Percentiles rank a stretch among this genome's conserved stretches.
Evolutionary conservation across 1,139 yeast species (phyloP).

Genomic region (Hanseniaspora sp.): DNA sequence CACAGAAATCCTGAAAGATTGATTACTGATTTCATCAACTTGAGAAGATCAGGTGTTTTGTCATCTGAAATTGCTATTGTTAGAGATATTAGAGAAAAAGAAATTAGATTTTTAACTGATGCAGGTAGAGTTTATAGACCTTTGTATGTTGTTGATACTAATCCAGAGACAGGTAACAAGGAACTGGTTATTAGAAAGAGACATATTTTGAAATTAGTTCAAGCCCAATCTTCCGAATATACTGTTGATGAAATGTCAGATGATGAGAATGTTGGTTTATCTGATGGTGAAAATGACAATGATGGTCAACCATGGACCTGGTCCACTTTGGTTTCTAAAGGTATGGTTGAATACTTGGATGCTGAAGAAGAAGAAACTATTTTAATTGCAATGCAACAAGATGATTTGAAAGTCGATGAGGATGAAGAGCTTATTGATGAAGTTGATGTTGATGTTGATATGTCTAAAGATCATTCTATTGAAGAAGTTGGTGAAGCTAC

Average conservation of each 20-base stretch:
- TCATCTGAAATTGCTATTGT: constrained; percentile 93
- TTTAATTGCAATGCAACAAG: constrained; percentile 98
- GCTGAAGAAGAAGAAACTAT: constrained; percentile 98
- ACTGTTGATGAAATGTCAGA: constrained; percentile 14
- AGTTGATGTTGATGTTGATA: constrained; percentile 88
- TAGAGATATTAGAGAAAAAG: constrained; percentile 93
- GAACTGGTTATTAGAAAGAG: constrained; percentile 76
- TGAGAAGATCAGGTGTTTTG: constrained; percentile 92
- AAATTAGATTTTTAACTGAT: constrained; percentile 89
- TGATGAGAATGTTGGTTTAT: constrained; percentile 42
- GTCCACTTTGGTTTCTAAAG: constrained; percentile 73
- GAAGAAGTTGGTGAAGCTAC: constrained; percentile 63
- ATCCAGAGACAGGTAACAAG: constrained; percentile 56
- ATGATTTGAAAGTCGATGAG: constrained; percentile 67
- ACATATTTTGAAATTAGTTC: constrained; percentile 61
- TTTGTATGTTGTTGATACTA: constrained; percentile 79
- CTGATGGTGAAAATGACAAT: constrained; percentile 30
- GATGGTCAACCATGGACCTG: constrained; percentile 42
- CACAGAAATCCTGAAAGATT: constrained; percentile 90
- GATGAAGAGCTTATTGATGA: constrained; percentile 34
- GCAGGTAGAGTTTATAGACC: constrained; percentile 98
- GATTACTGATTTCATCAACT: constrained; percentile 78
- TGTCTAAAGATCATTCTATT: constrained; percentile 93
- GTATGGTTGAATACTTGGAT: constrained; percentile 86
- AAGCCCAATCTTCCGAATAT: constrained; percentile 30